phyloP scores from a whole-genome alignment of 768 basidiomycete genomes.

The Pluteus cervinus region DNA sequence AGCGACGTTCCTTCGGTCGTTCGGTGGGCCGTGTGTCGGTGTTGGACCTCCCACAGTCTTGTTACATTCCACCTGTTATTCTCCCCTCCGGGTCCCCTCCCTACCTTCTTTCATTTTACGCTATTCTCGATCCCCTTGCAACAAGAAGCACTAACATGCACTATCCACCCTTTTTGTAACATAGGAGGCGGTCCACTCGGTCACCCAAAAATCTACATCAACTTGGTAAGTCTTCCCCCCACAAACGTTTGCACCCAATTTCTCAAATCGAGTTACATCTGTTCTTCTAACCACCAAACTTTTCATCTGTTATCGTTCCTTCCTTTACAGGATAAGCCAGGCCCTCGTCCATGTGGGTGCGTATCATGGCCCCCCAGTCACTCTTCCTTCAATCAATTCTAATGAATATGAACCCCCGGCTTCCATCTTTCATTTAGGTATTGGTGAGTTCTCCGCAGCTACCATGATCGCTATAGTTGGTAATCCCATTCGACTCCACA shows the following conservation, averaged over 20 bases:
- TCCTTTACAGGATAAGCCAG: slow-evolving; percentile 69
- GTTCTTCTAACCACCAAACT: slow-evolving; percentile 1
- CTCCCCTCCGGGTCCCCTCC: slow-evolving; percentile 2
- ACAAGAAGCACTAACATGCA: too few species aligned
- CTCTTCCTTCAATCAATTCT: slow-evolving; percentile 5
- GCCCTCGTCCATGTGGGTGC: slow-evolving; percentile 86
- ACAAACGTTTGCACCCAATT: slow-evolving; percentile 1
- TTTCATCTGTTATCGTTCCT: slow-evolving; percentile 11
- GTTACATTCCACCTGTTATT: background rate
- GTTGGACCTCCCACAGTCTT: background rate
- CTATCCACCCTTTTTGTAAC: too few species aligned
- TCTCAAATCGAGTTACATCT: slow-evolving; percentile 2
- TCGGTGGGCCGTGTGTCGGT: too few species aligned
- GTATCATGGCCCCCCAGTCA: slow-evolving; percentile 27
- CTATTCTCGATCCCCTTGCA: too few species aligned
- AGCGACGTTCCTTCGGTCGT: too few species aligned
- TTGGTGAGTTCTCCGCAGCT: slow-evolving; percentile 22
- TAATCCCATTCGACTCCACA: slow-evolving; percentile 24
- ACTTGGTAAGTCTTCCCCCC: slow-evolving; percentile 56
- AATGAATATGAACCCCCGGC: slow-evolving; percentile 1
- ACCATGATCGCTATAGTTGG: background rate
- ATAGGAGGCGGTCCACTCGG: slow-evolving; percentile 91
- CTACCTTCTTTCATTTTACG: slow-evolving; percentile 5
- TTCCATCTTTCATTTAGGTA: slow-evolving; percentile 20
- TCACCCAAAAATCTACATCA: slow-evolving; percentile 96